phyloP scores from a whole-genome alignment of 2,329 filamentous ascomycete species.

The Fusarium xylarioides region DNA sequence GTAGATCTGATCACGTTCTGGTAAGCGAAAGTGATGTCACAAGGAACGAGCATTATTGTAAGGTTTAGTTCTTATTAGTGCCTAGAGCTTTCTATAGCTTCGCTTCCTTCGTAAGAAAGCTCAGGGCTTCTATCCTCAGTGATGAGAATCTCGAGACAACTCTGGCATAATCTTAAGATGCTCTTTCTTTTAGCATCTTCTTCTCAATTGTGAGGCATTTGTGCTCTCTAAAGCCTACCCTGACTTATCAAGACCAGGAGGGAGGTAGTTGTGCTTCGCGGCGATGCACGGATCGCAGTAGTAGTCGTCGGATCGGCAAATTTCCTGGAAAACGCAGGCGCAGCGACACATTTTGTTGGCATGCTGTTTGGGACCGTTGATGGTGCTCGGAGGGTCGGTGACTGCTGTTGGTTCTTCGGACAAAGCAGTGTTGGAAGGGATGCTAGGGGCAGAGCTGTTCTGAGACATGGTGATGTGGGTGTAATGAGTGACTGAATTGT shows the following conservation, averaged over 20 bases:
- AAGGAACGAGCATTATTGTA: not conserved
- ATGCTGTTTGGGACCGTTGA: too few relatives aligned
- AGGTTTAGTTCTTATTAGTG: accelerated
- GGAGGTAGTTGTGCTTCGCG: accelerated
- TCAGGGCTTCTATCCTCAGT: accelerated
- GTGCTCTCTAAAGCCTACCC: accelerated
- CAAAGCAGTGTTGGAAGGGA: accelerated
- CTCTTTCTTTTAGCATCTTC: accelerated
- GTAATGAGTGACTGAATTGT: accelerated
- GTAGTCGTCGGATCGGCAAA: not conserved
- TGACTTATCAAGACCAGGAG: not conserved
- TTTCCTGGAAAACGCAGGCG: not conserved
- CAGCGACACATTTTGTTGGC: not conserved
- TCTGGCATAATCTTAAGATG: accelerated
- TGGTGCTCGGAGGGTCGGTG: accelerated
- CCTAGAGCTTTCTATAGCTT: too few relatives aligned
- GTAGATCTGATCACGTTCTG: not conserved
- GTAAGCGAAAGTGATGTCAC: not conserved
- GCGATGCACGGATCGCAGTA: accelerated
- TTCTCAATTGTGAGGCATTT: accelerated
- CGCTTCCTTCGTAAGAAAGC: too few relatives aligned
- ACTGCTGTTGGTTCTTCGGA: accelerated
- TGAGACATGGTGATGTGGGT: not conserved
- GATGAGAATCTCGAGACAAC: not conserved
- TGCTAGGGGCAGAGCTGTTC: not conserved